Conservation (phyloP, 2,329 filamentous ascomycete genomes). For the Neonectria neomacrospora region DNA sequence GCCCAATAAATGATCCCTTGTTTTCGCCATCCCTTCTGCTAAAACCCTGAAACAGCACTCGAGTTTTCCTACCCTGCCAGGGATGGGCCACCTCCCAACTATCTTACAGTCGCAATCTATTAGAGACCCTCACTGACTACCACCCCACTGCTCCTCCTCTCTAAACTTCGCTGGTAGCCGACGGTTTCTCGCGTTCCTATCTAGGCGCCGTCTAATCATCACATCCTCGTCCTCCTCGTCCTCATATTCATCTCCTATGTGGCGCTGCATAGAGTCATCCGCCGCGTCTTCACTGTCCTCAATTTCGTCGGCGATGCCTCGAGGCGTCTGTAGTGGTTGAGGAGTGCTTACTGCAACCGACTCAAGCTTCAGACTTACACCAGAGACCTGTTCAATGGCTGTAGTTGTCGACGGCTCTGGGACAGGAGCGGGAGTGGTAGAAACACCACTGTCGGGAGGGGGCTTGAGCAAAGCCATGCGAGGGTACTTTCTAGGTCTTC, state of each 20-base stretch:
- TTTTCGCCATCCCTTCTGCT: conserved; percentile 16
- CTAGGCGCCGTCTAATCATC: conserved; percentile 42
- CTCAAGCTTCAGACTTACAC: neutral
- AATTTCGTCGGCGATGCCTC: conserved; percentile 44
- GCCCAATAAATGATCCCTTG: conserved; percentile 7
- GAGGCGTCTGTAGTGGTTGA: neutral
- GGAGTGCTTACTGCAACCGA: neutral
- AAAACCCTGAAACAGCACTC: neutral
- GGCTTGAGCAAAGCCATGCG: conserved; percentile 38
- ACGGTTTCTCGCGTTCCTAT: conserved; percentile 46
- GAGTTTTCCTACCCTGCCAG: neutral
- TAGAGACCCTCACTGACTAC: conserved; percentile 26
- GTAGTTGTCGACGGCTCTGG: conserved; percentile 30
- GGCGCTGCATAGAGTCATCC: conserved; percentile 31
- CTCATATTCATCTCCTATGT: conserved; percentile 30
- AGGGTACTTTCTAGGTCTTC: conserved; percentile 54
- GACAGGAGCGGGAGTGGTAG: conserved; percentile 12
- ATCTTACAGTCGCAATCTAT: conserved; percentile 18
- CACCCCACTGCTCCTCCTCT: conserved; percentile 45
- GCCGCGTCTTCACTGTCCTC: conserved; percentile 45
- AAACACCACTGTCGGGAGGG: conserved; percentile 12
- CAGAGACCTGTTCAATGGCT: neutral
- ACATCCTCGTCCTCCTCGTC: conserved; percentile 49
- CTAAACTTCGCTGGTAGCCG: conserved; percentile 51
- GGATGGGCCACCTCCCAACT: conserved; percentile 1